Base-by-base conservation (phyloP, 2,329 filamentous ascomycete genomes). In the Fusarium compactum region DNA sequence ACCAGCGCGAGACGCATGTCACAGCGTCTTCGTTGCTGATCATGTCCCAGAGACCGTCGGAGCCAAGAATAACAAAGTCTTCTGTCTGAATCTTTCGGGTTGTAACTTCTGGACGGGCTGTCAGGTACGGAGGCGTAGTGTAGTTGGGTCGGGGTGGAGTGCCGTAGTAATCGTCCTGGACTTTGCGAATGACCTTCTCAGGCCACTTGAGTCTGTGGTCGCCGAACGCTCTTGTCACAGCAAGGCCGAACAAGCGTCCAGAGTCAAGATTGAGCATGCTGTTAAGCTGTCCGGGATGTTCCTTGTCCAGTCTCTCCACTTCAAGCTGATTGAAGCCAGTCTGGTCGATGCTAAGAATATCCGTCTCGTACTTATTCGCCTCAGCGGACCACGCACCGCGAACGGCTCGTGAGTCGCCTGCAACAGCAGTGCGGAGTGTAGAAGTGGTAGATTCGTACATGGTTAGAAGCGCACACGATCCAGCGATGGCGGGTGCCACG, bases 171-270 rank as follows among this genome's bases (percentile, higher is more conserved):
- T 82, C 82, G 61, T 86, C 81, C n/a, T 75, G 67, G 8, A 73
- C 62, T 20, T 67, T 57, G 34, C 67, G 58, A 45, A 78, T 65
- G 8, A 87, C 78, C 4, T 85, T 81, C 16, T 84, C 74, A 6
- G 86, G 76, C 88, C 89, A 92, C 76, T 93, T 93, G 88, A 89
- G 92, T 62, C 86, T 83, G 53, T 86, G 83, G 75, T 93, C 90
- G 18, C 91, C 91, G 74, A 93, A 92, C 0, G 89, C 90, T 8
- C 91, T 84, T 1, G 90, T 89, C 2, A 91, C 84, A 41, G 82
- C 81, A 43, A 89, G 84, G 2, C 91, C 90, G 62, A 91, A 82
- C 0, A 92, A 78, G 1, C 91, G 85, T 1, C 90, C 90, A 18
- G 83, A 80, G 62, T 84, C 82, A 5, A 75, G 55, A 45, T 76